Conservation (phyloP, 1,284 basidiomycete genomes). For the Cutaneotrichosporon dermatis region DNA sequence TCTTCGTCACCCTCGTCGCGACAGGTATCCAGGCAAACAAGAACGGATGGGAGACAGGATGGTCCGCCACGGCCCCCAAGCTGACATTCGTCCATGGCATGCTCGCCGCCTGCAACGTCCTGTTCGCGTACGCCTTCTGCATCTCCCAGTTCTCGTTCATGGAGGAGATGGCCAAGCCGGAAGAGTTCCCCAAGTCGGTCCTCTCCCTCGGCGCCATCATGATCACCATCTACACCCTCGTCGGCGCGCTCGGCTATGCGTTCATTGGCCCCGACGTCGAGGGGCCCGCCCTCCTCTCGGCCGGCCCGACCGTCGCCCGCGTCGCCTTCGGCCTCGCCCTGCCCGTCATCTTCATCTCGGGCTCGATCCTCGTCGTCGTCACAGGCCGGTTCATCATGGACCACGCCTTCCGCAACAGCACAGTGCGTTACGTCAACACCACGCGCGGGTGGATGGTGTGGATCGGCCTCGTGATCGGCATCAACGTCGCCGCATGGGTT, state of each 20-base stretch:
- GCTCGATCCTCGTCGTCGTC: conserved; percentile 15
- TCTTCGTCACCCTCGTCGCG: conserved; percentile 36
- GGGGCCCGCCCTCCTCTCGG: conserved; percentile 13
- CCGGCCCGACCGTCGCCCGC: conserved; percentile 10
- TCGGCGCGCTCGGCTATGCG: conserved; percentile 26
- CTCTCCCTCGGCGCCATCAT: conserved; percentile 32
- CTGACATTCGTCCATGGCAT: conserved; percentile 32
- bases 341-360: conserved; percentile 21
- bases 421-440: conserved; percentile 35
- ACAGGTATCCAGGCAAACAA: conserved; percentile 24
- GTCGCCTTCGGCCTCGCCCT: conserved; percentile 17
- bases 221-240: conserved; percentile 27
- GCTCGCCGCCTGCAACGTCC: conserved; percentile 32
- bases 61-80: conserved; percentile 30
- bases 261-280: conserved; percentile 13
- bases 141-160: conserved; percentile 20
- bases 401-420: conserved; percentile 7
- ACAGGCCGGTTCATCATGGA: conserved; percentile 15
- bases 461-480: conserved; percentile 40
- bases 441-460: conserved; percentile 50
- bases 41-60: conserved; percentile 17
- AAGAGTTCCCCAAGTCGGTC: conserved; percentile 31
- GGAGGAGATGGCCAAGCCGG: conserved; percentile 20
- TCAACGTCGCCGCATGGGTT: conserved; percentile 8
- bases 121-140: conserved; percentile 32